Conservation (phyloP, 2,329 filamentous ascomycete species). For the Colletotrichum sidae region DNA sequence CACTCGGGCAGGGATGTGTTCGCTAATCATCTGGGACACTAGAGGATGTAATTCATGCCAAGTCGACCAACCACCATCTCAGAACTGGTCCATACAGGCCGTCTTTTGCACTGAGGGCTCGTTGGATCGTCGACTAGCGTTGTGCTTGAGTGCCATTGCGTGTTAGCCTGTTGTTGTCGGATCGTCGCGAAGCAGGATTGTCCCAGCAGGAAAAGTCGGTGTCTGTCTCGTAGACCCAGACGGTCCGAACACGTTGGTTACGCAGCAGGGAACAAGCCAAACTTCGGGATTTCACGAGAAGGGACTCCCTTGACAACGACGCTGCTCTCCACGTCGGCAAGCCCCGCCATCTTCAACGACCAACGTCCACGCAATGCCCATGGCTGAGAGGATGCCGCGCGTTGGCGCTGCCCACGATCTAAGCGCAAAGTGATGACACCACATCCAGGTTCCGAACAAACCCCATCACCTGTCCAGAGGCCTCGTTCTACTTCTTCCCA, state of each 20-base stretch:
- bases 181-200: conserved; percentile 24
- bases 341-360: conserved; percentile 20
- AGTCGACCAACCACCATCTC: conserved; percentile 19
- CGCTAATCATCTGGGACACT: conserved; percentile 18
- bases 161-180: conserved; percentile 18
- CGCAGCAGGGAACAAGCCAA: conserved; percentile 29
- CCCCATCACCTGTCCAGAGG: conserved; percentile 1
- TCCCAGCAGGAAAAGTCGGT: conserved; percentile 32
- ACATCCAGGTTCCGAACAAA: not conserved
- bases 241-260: conserved; percentile 29
- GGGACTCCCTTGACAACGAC: conserved; percentile 13
- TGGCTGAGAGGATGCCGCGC: not conserved
- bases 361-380: conserved; percentile 4
- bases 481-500: conserved; percentile 12
- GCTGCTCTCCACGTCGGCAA: not conserved
- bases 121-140: conserved; percentile 31
- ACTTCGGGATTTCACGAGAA: conserved; percentile 6
- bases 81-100: not conserved
- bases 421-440: not conserved
- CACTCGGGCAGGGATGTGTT: conserved; percentile 15
- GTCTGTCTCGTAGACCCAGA: conserved; percentile 17
- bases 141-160: not conserved
- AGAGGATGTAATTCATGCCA: conserved; percentile 17
- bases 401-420: conserved; percentile 1
- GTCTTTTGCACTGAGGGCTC: conserved; percentile 3